These are phyloP conservation scores for Eimeria tenella DNA, from an alignment of 169 alveolate genomes.

Conservation along the genomic window DNA sequence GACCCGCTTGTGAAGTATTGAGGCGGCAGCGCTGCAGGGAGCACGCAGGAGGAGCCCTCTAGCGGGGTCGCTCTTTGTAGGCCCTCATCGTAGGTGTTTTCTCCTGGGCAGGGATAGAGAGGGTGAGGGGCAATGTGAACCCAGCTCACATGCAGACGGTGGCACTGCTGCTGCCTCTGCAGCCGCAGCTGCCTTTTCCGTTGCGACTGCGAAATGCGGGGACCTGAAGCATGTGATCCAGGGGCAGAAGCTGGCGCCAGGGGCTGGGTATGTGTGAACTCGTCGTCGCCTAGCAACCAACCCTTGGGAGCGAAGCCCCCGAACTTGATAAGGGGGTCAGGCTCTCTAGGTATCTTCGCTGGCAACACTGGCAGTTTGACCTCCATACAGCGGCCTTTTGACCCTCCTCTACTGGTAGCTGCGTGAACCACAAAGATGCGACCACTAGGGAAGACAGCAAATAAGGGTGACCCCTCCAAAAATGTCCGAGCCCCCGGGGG, in stretches of 20 bases:
- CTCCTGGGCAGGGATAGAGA: conserved; percentile 16
- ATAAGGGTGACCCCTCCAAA: not conserved
- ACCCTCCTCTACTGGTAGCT: not conserved
- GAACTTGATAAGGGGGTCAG: conserved; percentile 28
- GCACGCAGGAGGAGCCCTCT: not conserved
- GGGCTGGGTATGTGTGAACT: not conserved
- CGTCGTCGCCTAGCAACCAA: conserved; percentile 61
- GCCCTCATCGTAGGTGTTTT: conserved; percentile 10
- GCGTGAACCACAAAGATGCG: conserved; percentile 41
- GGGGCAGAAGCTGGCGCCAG: not conserved
- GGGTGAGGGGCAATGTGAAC: conserved; percentile 42
- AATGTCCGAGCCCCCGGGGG: not conserved
- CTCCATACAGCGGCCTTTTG: not conserved
- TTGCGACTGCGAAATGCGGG: conserved; percentile 60
- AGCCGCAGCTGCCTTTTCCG: conserved; percentile 68
- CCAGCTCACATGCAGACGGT: conserved; percentile 47
- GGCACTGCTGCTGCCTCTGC: conserved; percentile 54
- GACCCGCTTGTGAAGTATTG: not conserved
- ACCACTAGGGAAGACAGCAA: conserved; percentile 31
- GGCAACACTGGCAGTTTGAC: conserved; percentile 34
- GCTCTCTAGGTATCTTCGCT: not conserved
- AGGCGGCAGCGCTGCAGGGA: not conserved
- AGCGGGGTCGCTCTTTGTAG: conserved; percentile 23
- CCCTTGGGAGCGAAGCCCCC: conserved; percentile 53
- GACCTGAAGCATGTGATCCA: not conserved